Conservation (phyloP, 495 filamentous ascomycete species). For the Penicillium desertorum region DNA sequence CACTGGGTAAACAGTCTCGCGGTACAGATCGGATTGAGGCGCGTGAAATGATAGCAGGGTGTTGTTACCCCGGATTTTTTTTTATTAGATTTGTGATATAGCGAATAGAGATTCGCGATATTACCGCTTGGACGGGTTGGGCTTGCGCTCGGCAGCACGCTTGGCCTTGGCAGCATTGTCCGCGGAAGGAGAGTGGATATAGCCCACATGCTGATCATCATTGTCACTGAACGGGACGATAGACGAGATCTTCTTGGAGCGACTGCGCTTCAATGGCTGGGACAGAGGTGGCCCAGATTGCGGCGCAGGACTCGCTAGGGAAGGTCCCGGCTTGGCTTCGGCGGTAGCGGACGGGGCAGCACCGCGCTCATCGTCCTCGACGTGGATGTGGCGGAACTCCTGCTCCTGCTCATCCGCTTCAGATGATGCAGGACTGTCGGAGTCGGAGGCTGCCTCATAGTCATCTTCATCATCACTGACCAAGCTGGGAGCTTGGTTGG, state of each 20-base stretch:
- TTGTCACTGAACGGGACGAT: conserved; percentile 45
- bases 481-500: conserved; percentile 78
- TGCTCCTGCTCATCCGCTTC: conserved; percentile 48
- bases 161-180: conserved; percentile 27
- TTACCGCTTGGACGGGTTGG: background rate
- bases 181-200: conserved; percentile 46
- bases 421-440: conserved; percentile 46
- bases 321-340: conserved; percentile 39
- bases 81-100: background rate
- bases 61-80: background rate
- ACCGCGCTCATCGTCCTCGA: conserved; percentile 52
- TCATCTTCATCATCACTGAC: conserved; percentile 86
- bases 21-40: background rate
- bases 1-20: background rate
- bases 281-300: conserved; percentile 34
- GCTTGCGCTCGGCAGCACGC: conserved; percentile 25
- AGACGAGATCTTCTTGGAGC: conserved; percentile 44
- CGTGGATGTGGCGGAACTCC: conserved; percentile 52
- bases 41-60: background rate
- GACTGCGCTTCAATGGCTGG: conserved; percentile 46
- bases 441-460: conserved; percentile 55
- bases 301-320: conserved; percentile 34
- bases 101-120: background rate
- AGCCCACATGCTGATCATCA: conserved; percentile 49
- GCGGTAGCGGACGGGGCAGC: conserved; percentile 33